Base-by-base conservation (phyloP, 2,329 filamentous ascomycete genomes). In the Beauveria bassiana region DNA sequence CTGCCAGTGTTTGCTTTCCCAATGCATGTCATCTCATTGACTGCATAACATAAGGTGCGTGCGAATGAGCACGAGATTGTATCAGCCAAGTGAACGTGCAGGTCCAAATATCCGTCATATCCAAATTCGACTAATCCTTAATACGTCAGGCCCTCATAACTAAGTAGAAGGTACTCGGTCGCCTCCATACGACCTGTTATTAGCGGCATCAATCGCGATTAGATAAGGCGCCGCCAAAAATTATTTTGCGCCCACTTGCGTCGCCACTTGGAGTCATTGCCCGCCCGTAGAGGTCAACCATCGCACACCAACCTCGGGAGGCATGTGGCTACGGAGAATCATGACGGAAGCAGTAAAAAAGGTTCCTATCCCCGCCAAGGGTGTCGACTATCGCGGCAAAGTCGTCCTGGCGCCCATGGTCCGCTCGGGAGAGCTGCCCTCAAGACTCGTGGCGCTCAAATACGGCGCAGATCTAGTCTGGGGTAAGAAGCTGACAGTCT, bases 341-440 rank as follows among this genome's bases (percentile, higher is more conserved):
- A 90, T 89, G 85, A 79, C 81, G 69, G 73, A 81, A 61, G 75
- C 78, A 68, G 68, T 79, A 63, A 87, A 88, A 71, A 86, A 81
- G 71, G 90, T 96, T 43, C 88, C 91, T 57, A 96, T 97, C 66
- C 93, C 93, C 66, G 83, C 81, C 64, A 89, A 89, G 74, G 93
- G 93, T 57, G 92, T 96, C 70, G 92, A 97, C 78, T 98, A 97
- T 76, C 86, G 93, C 68, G 89, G 90, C 75, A 97, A 96, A 75
- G 78, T 98, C 66, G 95, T 98, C 50, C 88, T 99, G 65, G 95
- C 95, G 64, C 95, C 95, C 46, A 99, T 99, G 95, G 93, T 97
- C 62, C 89, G 95, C 67, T 96, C 91, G n/a, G 95, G 95, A 71
- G 95, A 99, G 79, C 79, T 97, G 64, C 93, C 95, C 3, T 95